Conservation (phyloP, 352 stramenopile species). For the Phytophthora podocarpi region DNA sequence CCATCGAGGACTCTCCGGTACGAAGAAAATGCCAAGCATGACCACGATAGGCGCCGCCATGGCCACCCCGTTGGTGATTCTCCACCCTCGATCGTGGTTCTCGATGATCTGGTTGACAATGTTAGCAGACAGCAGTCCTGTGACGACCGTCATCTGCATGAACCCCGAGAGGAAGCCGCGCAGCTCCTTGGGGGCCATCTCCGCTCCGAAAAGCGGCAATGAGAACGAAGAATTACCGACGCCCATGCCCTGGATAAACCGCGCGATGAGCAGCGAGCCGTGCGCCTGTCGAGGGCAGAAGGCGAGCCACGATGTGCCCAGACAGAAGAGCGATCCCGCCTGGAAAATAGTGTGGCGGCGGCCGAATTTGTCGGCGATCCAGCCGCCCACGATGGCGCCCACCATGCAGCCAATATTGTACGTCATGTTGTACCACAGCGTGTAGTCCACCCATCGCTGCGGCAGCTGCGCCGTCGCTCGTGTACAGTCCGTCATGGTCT, state of each 20-base stretch:
- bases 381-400: constrained; percentile 41
- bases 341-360: constrained; percentile 48
- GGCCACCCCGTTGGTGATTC: constrained; percentile 48
- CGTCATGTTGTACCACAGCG: constrained; percentile 58
- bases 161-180: constrained; percentile 65
- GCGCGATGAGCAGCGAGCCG: constrained; percentile 36
- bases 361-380: constrained; percentile 49
- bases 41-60: constrained; percentile 53
- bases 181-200: constrained; percentile 68
- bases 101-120: constrained; percentile 50
- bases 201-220: constrained; percentile 54
- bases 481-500: constrained; percentile 46
- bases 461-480: constrained; percentile 33
- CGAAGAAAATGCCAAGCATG: constrained; percentile 56
- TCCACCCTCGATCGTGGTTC: constrained; percentile 41
- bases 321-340: constrained; percentile 44
- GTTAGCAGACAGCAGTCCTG: constrained; percentile 49
- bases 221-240: constrained; percentile 63
- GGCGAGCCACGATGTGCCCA: constrained; percentile 46
- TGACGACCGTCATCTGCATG: constrained; percentile 69
- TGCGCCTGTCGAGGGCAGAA: constrained; percentile 41
- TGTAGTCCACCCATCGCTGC: constrained; percentile 54
- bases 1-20: constrained; percentile 46
- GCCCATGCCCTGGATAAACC: constrained; percentile 49
- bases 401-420: constrained; percentile 63